Evolutionary conservation across 495 filamentous ascomycete genomes (phyloP).

Genomic region (Neurospora tetraspora): DNA sequence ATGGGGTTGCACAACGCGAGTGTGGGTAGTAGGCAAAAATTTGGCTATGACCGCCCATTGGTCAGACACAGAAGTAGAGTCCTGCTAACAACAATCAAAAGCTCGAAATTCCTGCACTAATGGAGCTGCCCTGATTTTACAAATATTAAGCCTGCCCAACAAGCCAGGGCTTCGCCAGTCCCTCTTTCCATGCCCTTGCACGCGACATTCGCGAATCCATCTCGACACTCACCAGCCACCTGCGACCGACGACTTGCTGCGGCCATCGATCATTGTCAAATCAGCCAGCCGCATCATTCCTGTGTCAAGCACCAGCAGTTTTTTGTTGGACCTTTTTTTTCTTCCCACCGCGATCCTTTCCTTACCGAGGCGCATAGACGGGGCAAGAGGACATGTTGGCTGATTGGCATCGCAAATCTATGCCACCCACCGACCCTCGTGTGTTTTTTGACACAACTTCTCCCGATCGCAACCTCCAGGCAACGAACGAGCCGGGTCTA

Average conservation of each 20-base stretch:
- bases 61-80: background rate
- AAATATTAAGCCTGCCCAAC: constrained; percentile 6
- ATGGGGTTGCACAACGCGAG: constrained; percentile 7
- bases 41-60: background rate
- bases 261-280: background rate
- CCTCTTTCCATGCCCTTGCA: background rate
- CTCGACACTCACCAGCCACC: background rate
- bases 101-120: background rate
- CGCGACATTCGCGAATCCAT: background rate
- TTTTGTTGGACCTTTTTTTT: background rate
- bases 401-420: background rate
- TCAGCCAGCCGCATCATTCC: background rate
- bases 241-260: background rate
- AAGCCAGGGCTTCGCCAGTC: background rate
- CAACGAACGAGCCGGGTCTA: background rate
- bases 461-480: background rate
- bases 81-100: background rate
- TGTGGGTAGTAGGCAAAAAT: constrained; percentile 1
- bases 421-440: background rate
- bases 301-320: background rate
- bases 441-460: background rate
- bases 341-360: background rate
- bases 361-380: background rate
- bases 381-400: background rate
- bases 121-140: constrained; percentile 15